Percentiles rank a stretch among this genome's conserved stretches.
These are phyloP conservation scores for Phytophthora parvispora DNA, from an alignment of 352 stramenopile genomes.

Conservation along the genomic window DNA sequence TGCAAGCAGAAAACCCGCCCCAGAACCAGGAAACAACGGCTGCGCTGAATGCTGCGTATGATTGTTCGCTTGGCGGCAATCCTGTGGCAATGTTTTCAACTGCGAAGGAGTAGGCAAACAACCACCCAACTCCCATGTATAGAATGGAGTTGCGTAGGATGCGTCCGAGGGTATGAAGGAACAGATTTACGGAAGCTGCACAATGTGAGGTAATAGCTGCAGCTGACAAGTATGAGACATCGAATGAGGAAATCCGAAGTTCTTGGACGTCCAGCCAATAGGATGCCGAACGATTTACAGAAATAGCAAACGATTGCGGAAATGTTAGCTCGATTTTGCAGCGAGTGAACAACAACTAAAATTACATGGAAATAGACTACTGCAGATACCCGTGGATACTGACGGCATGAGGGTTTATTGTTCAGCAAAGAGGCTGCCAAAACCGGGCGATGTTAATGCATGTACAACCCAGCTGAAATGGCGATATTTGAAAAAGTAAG, in stretches of 20 bases:
- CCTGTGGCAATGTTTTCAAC: constrained; percentile 4
- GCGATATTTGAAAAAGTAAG: constrained; percentile 5
- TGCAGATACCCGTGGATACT: too few relatives aligned
- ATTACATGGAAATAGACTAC: too few relatives aligned
- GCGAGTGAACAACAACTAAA: too few relatives aligned
- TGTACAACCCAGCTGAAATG: constrained; percentile 17
- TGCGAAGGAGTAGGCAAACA: constrained; percentile 21
- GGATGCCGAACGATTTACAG: too few relatives aligned
- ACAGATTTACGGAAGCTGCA: neutral
- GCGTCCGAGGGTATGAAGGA: neutral
- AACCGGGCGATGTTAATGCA: neutral
- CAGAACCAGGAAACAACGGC: constrained; percentile 15
- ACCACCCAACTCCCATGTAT: constrained; percentile 1
- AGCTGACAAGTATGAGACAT: neutral
- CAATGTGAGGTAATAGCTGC: neutral
- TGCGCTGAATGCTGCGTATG: constrained; percentile 11
- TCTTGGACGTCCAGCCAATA: too few relatives aligned
- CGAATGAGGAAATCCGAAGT: too few relatives aligned
- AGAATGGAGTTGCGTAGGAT: constrained; percentile 9
- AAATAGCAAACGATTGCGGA: too few relatives aligned
- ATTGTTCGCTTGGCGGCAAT: constrained; percentile 6
- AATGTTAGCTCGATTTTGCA: too few relatives aligned
- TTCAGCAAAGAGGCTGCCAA: too few relatives aligned
- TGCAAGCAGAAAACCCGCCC: constrained; percentile 14
- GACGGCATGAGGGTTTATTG: too few relatives aligned